A percentile compares a stretch with the other conserved stretches of the same genome.
These are phyloP conservation scores for Ceratocystiopsis sp. DNA, from an alignment of 2,329 filamentous ascomycete genomes.

Conservation along the genomic window DNA sequence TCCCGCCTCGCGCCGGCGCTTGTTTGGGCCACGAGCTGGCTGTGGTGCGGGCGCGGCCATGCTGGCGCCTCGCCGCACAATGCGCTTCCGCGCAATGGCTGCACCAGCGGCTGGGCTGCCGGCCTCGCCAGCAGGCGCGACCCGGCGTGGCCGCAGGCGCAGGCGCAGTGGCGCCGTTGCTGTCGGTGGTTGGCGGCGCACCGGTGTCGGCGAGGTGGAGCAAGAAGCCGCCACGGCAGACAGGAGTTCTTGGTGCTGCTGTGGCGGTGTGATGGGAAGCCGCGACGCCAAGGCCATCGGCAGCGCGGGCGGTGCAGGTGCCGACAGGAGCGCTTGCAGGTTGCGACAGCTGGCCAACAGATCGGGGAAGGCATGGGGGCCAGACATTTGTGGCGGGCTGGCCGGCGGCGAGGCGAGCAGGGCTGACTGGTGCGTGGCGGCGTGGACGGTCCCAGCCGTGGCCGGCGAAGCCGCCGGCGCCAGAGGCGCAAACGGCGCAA, in stretches of 20 bases:
- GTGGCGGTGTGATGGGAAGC: conserved; percentile 26
- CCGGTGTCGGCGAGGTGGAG: too few relatives aligned
- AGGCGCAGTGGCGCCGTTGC: conserved; percentile 31
- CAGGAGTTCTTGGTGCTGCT: conserved; percentile 20
- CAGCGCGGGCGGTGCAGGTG: conserved; percentile 15
- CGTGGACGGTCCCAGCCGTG: neutral
- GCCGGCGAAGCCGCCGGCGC: neutral
- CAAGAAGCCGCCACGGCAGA: conserved; percentile 20
- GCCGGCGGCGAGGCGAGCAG: conserved; percentile 40
- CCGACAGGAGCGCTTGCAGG: conserved; percentile 39
- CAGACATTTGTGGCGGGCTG: conserved; percentile 30
- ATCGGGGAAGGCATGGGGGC: conserved; percentile 31
- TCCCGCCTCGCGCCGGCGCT: conserved; percentile 31
- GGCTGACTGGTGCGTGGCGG: neutral
- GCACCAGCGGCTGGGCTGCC: conserved; percentile 1
- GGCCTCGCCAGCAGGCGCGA: conserved; percentile 8
- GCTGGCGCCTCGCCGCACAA: conserved; percentile 28
- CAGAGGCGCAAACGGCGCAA: conserved; percentile 1
- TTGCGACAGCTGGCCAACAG: conserved; percentile 43
- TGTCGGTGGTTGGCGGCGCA: conserved; percentile 2
- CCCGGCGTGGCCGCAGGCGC: conserved; percentile 32
- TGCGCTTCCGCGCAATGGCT: conserved; percentile 23
- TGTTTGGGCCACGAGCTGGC: conserved; percentile 30
- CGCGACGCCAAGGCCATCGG: conserved; percentile 11
- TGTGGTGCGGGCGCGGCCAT: conserved; percentile 4